A percentile compares a stretch with the other conserved stretches of the same genome.
These are phyloP conservation scores for Cicer yamashitae DNA, from an alignment of 306 rosid genomes.

Conservation along the genomic window DNA sequence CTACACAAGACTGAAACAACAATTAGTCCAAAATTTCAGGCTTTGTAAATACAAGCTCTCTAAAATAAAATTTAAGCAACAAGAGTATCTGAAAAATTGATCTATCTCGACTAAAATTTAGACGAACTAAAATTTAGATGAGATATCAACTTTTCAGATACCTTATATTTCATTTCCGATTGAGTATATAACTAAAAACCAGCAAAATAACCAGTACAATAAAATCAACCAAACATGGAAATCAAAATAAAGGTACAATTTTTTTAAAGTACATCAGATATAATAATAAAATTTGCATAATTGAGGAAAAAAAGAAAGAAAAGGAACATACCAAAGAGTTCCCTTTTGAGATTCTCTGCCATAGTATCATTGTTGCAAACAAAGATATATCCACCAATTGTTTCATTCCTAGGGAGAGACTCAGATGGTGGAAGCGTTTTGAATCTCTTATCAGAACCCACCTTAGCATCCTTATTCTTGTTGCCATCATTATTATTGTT, in stretches of 20 bases:
- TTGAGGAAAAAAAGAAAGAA: not conserved
- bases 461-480: conserved; percentile 55
- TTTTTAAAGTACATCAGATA: no score
- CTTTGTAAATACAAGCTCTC: not conserved
- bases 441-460: conserved; percentile 69
- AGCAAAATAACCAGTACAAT: not conserved
- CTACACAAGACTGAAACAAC: not conserved
- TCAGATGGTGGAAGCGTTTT: conserved; percentile 94
- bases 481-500: conserved; percentile 30
- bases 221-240: not conserved
- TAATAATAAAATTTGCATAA: conserved; percentile 2
- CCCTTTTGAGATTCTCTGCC: conserved; percentile 91
- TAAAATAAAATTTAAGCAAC: no score
- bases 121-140: no score
- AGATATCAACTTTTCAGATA: no score
- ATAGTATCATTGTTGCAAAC: conserved; percentile 99
- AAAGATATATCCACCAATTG: conserved; percentile 89
- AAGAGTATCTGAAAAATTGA: no score
- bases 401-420: conserved; percentile 88
- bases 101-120: no score
- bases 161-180: no score
- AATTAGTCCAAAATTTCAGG: conserved; percentile 2
- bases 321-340: conserved; percentile 77
- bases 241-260: not conserved
- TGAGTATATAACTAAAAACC: not conserved